These are phyloP conservation scores for Aspergillus hortae DNA, from an alignment of 2,329 filamentous ascomycete species.

Conservation along the genomic window DNA sequence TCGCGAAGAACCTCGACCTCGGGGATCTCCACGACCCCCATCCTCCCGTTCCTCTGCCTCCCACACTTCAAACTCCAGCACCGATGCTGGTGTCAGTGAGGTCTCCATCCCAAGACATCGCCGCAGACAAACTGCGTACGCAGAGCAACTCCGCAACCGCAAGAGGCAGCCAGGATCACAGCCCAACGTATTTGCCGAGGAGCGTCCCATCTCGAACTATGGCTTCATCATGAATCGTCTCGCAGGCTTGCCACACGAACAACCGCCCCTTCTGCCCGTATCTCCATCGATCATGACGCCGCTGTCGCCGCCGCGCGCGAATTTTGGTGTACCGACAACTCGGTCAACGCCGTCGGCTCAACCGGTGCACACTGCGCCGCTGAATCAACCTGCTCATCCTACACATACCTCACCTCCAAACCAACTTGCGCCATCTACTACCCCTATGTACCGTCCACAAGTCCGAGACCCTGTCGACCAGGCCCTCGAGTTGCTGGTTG, in stretches of 20 bases:
- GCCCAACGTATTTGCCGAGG: slow-evolving; percentile 22
- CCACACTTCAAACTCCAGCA: slow-evolving; percentile 10
- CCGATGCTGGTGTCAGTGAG: slow-evolving; percentile 7
- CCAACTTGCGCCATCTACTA: background rate
- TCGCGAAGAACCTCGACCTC: slow-evolving; percentile 16
- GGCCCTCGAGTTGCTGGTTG: slow-evolving; percentile 54
- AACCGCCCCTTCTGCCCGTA: slow-evolving; percentile 9
- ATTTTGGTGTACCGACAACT: background rate
- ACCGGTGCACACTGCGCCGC: background rate
- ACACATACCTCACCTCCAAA: background rate
- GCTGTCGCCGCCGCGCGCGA: too few relatives aligned
- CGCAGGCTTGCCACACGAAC: slow-evolving; percentile 19
- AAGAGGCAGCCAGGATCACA: slow-evolving; percentile 16
- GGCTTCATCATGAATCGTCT: slow-evolving; percentile 34
- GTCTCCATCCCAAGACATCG: slow-evolving; percentile 19
- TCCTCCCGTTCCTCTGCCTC: slow-evolving; percentile 9
- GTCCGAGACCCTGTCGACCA: slow-evolving; percentile 54
- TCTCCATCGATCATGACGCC: slow-evolving; percentile 21
- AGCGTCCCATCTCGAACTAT: slow-evolving; percentile 40
- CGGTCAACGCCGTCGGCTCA: background rate
- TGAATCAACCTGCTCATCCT: background rate
- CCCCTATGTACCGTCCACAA: slow-evolving; percentile 16
- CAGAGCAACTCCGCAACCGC: slow-evolving; percentile 29
- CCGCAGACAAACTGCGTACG: slow-evolving; percentile 31
- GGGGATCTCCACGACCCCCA: slow-evolving; percentile 2